These are phyloP conservation scores for Fusarium xylarioides DNA, from an alignment of 2,329 filamentous ascomycete genomes.

Conservation along the genomic window DNA sequence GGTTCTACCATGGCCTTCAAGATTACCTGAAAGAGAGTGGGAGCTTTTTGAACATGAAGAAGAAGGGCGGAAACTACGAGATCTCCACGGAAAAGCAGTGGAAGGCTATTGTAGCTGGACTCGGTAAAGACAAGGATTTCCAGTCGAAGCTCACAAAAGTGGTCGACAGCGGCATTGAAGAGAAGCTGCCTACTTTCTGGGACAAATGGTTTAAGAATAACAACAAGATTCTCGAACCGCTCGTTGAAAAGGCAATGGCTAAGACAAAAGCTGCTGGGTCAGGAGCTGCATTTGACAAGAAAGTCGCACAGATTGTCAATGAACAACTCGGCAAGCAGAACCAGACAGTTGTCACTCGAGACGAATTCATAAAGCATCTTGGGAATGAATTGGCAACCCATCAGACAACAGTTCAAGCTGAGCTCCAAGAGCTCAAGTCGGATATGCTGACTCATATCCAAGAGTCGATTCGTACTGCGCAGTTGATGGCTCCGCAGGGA, in stretches of 20 bases:
- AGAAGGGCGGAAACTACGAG: constrained; percentile 49
- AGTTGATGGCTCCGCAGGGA: constrained; percentile 38
- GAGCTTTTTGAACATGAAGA: constrained; percentile 58
- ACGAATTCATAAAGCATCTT: constrained; percentile 59
- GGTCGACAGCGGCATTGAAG: constrained; percentile 41
- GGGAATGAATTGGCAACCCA: constrained; percentile 51
- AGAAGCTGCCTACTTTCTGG: constrained; percentile 55
- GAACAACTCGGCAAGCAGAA: constrained; percentile 48
- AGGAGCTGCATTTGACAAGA: constrained; percentile 47
- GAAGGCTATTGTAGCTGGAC: constrained; percentile 54
- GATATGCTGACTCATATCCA: constrained; percentile 47
- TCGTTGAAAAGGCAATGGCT: constrained; percentile 45
- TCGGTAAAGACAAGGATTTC: constrained; percentile 49
- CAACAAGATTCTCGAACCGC: constrained; percentile 48
- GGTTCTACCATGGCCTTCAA: constrained; percentile 73
- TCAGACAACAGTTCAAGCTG: constrained; percentile 51
- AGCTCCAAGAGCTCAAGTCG: constrained; percentile 51
- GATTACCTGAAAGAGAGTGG: constrained; percentile 62
- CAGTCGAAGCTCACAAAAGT: constrained; percentile 41
- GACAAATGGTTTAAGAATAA: constrained; percentile 63
- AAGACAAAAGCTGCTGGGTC: constrained; percentile 49
- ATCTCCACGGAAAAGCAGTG: constrained; percentile 58
- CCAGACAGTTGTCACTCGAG: constrained; percentile 54
- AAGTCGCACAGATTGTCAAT: constrained; percentile 50
- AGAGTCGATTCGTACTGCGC: constrained; percentile 44